A percentile compares a stretch with the other conserved stretches of the same genome.
Evolutionary conservation across 2,329 filamentous ascomycete species (phyloP).

Genomic region (Lachnellula subtilissima): DNA sequence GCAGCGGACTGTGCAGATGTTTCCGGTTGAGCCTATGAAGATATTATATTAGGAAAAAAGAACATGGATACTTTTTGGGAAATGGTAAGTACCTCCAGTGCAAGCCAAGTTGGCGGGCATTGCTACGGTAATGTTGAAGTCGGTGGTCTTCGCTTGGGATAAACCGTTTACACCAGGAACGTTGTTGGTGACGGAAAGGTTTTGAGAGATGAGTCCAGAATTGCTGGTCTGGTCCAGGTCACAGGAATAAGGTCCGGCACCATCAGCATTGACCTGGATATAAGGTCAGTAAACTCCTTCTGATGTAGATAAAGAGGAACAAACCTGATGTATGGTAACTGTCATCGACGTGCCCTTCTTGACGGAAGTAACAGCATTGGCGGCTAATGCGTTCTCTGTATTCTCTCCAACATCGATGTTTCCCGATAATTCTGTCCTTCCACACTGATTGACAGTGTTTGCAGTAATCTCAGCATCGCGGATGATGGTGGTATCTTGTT

Average conservation of each 20-base stretch:
- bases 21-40: conserved; percentile 46
- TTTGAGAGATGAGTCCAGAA: conserved; percentile 41
- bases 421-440: conserved; percentile 55
- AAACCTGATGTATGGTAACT: conserved; percentile 47
- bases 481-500: conserved; percentile 61
- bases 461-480: conserved; percentile 48
- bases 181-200: conserved; percentile 52
- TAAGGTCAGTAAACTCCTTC: not conserved
- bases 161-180: conserved; percentile 54
- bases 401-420: conserved; percentile 57
- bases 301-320: not conserved
- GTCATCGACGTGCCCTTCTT: conserved; percentile 41
- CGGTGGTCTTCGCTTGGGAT: conserved; percentile 49
- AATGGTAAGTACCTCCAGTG: conserved; percentile 42
- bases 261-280: conserved; percentile 43
- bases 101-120: conserved; percentile 47
- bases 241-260: conserved; percentile 50
- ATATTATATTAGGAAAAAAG: not conserved
- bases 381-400: conserved; percentile 47
- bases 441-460: conserved; percentile 55
- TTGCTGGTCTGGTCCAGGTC: conserved; percentile 45
- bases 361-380: conserved; percentile 45
- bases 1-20: conserved; percentile 54
- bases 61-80: not conserved
- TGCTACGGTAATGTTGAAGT: conserved; percentile 51